Conservation (phyloP, 2,329 filamentous ascomycete species). For the Malbranchea cinnamomea region DNA sequence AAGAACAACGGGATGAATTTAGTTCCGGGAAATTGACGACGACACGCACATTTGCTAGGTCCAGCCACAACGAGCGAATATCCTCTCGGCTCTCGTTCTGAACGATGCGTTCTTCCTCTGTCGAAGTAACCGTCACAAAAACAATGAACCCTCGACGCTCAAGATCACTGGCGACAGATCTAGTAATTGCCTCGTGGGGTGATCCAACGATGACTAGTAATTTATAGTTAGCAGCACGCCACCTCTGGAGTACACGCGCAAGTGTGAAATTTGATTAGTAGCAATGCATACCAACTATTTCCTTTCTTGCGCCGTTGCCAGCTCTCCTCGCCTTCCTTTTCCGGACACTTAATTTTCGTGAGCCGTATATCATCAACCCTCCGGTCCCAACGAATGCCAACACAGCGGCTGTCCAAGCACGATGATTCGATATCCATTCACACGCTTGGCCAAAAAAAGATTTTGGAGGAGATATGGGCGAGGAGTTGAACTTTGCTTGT, state of each 20-base stretch:
- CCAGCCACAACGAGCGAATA: constrained; percentile 66
- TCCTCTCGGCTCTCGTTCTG: constrained; percentile 64
- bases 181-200: constrained; percentile 67
- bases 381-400: constrained; percentile 56
- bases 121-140: constrained; percentile 72
- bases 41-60: constrained; percentile 44
- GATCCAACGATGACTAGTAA: constrained; percentile 68
- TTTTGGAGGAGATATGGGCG: constrained; percentile 28
- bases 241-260: not conserved
- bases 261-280: not conserved
- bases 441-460: constrained; percentile 41
- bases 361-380: constrained; percentile 42
- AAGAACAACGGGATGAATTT: too few relatives aligned
- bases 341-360: constrained; percentile 39
- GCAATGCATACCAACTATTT: constrained; percentile 48
- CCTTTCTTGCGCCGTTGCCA: constrained; percentile 67
- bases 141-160: constrained; percentile 88
- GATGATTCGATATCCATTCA: constrained; percentile 59
- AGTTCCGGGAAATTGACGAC: not conserved
- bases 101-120: constrained; percentile 70
- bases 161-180: constrained; percentile 68
- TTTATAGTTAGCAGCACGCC: constrained; percentile 2
- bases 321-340: constrained; percentile 66
- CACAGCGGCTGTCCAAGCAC: constrained; percentile 55
- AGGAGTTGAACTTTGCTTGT: constrained; percentile 20